These are phyloP conservation scores for Magnolia officinalis DNA, from an alignment of 164 flowering plant species.

Conservation along the genomic window DNA sequence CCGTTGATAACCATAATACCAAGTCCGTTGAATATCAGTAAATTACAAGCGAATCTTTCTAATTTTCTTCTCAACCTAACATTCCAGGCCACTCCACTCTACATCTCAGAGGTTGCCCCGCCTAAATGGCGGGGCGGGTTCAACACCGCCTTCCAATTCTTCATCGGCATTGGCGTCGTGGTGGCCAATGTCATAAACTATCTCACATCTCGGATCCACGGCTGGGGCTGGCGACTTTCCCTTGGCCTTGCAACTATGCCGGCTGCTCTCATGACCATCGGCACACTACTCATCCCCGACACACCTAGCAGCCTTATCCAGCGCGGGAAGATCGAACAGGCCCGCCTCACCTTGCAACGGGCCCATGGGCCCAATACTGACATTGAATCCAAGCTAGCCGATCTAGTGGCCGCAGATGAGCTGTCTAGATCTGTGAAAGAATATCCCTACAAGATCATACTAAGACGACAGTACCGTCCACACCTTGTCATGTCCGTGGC, in stretches of 20 bases:
- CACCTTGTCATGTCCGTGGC: constrained; percentile 24
- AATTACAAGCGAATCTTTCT: no score
- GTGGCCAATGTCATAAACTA: constrained; percentile 51
- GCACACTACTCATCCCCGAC: constrained; percentile 49
- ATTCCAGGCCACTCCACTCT: constrained; percentile 57
- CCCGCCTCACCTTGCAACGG: constrained; percentile 19
- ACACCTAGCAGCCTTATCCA: constrained; percentile 43
- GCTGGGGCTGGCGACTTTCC: constrained; percentile 68
- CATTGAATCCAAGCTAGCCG: constrained; percentile 28
- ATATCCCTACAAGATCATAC: constrained; percentile 22
- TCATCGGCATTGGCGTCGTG: constrained; percentile 54
- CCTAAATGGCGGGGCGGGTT: constrained; percentile 67
- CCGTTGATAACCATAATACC: no score
- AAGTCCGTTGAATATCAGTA: no score
- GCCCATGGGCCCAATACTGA: constrained; percentile 25
- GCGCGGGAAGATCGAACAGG: constrained; percentile 21
- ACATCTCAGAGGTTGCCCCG: constrained; percentile 73
- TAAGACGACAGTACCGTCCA: constrained; percentile 20
- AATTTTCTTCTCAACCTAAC: no score
- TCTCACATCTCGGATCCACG: constrained; percentile 28
- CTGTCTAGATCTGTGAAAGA: constrained; percentile 17
- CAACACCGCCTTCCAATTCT: constrained; percentile 60
- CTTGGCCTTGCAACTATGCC: constrained; percentile 65
- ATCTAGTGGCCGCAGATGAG: constrained; percentile 15
- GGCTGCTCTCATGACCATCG: constrained; percentile 46